Percentiles rank a stretch among this genome's conserved stretches.
These are phyloP conservation scores for Apostasia ramifera DNA, from an alignment of 106 monocot genomes.

Conservation along the genomic window DNA sequence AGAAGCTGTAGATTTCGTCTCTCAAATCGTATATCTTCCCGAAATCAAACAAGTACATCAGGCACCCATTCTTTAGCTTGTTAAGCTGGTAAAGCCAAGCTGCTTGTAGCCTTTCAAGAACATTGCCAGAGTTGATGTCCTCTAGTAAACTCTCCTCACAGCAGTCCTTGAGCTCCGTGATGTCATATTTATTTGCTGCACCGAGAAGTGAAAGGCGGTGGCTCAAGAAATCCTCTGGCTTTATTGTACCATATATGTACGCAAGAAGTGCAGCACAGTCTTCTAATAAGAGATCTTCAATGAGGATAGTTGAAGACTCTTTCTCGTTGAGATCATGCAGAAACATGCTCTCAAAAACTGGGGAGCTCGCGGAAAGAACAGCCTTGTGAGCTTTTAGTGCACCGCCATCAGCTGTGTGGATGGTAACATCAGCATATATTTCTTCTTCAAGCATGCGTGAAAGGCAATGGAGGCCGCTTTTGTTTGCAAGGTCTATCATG, in stretches of 20 bases:
- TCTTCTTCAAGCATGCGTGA: constrained; percentile 80
- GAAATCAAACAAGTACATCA: constrained; percentile 77
- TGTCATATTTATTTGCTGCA: constrained; percentile 79
- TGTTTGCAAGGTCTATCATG: constrained; percentile 32
- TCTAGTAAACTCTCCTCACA: constrained; percentile 87
- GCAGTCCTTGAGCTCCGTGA: constrained; percentile 61
- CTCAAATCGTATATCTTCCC: constrained; percentile 82
- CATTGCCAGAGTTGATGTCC: constrained; percentile 66
- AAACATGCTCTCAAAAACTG: constrained; percentile 91
- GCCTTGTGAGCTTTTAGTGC: constrained; percentile 76
- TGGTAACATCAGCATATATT: constrained; percentile 75
- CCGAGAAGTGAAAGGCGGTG: constrained; percentile 61
- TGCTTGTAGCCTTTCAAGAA: constrained; percentile 72
- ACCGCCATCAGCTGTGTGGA: constrained; percentile 41
- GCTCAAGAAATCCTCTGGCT: constrained; percentile 71
- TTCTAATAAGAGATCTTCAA: constrained; percentile 67
- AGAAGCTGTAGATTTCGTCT: constrained; percentile 64
- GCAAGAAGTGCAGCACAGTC: constrained; percentile 56
- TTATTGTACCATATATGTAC: constrained; percentile 77
- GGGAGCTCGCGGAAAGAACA: constrained; percentile 62
- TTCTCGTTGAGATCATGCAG: constrained; percentile 73
- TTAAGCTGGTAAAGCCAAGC: constrained; percentile 86
- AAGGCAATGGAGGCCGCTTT: constrained; percentile 46
- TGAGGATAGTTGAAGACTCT: constrained; percentile 54
- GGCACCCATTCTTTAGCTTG: constrained; percentile 68